Percentiles rank a stretch among this genome's conserved stretches.
phyloP scores from a whole-genome alignment of 2,329 filamentous ascomycete species.

The Knufia fluminis region DNA sequence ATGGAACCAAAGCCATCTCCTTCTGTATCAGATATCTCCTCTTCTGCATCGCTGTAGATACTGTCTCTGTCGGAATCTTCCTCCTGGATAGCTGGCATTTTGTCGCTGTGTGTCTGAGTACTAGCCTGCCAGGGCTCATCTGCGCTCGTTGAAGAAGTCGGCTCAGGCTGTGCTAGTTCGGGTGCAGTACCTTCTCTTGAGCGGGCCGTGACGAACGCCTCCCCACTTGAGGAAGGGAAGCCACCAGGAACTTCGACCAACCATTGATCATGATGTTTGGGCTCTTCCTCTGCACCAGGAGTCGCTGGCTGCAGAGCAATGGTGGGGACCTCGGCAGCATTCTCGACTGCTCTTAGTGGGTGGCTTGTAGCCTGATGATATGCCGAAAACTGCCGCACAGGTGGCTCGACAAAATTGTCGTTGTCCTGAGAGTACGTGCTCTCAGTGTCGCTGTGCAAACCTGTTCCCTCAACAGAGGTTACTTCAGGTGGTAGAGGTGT shows the following conservation, averaged over 20 bases:
- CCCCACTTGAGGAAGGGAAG: conserved; percentile 38
- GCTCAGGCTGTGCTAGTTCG: background rate
- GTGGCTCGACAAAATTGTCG: background rate
- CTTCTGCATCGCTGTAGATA: conserved; percentile 36
- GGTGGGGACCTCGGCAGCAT: conserved; percentile 28
- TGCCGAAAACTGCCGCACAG: background rate
- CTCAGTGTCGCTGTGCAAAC: conserved; percentile 53
- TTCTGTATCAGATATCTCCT: conserved; percentile 26
- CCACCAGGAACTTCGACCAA: conserved; percentile 49
- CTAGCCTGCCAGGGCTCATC: background rate
- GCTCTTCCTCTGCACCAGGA: conserved; percentile 27
- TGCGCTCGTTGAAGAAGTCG: background rate
- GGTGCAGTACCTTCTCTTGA: background rate
- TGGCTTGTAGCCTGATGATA: background rate
- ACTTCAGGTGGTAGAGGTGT: conserved; percentile 63
- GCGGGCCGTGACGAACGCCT: background rate
- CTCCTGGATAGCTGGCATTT: conserved; percentile 10
- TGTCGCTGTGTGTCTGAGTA: background rate
- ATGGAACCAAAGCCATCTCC: conserved; percentile 42
- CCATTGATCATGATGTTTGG: conserved; percentile 21
- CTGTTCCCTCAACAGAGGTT: conserved; percentile 57
- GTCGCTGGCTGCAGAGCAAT: conserved; percentile 42
- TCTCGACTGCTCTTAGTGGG: background rate
- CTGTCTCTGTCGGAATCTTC: conserved; percentile 28
- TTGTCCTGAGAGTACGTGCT: conserved; percentile 14